phyloP scores from a whole-genome alignment of 2,329 filamentous ascomycete genomes.

The Cadophora sp. region DNA sequence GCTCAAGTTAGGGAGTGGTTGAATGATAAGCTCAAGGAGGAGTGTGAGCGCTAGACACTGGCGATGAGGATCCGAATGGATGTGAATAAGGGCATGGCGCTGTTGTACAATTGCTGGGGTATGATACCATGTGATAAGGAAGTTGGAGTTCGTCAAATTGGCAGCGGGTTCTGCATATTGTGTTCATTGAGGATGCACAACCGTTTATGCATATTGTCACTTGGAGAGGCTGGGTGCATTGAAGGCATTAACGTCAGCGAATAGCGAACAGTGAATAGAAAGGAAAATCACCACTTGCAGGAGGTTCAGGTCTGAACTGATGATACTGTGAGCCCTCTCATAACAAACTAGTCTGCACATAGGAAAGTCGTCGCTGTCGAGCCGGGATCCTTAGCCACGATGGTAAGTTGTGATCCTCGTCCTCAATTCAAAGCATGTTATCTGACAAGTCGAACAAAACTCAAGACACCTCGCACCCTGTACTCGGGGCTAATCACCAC shows the following conservation, averaged over 20 bases:
- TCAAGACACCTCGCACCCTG: not conserved
- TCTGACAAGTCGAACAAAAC: not conserved
- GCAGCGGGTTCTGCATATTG: conserved; percentile 13
- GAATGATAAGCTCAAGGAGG: conserved; percentile 9
- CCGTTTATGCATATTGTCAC: conserved; percentile 6
- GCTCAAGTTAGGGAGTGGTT: conserved; percentile 23
- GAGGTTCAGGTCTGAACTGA: no score
- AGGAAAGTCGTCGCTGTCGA: not conserved
- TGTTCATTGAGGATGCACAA: not conserved
- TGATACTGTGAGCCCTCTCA: not conserved
- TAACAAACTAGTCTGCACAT: not conserved
- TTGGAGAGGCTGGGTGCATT: not conserved
- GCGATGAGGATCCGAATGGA: not conserved
- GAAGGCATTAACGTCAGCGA: not conserved
- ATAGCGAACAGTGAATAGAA: conserved; percentile 6
- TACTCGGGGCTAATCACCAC: not conserved
- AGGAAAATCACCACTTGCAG: not conserved
- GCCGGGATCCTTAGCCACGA: no score
- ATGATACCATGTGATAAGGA: conserved; percentile 16
- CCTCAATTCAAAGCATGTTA: not conserved
- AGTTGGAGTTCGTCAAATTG: conserved; percentile 4
- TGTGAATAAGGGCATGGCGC: not conserved
- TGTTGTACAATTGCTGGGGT: conserved; percentile 1
- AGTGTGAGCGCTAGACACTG: not conserved
- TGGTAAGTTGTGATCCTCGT: not conserved